Evolutionary conservation across 805 yeast species (phyloP), one percentile per base, ranked within the genome.

Genomic region (Wickerhamomyces pijperi): DNA sequence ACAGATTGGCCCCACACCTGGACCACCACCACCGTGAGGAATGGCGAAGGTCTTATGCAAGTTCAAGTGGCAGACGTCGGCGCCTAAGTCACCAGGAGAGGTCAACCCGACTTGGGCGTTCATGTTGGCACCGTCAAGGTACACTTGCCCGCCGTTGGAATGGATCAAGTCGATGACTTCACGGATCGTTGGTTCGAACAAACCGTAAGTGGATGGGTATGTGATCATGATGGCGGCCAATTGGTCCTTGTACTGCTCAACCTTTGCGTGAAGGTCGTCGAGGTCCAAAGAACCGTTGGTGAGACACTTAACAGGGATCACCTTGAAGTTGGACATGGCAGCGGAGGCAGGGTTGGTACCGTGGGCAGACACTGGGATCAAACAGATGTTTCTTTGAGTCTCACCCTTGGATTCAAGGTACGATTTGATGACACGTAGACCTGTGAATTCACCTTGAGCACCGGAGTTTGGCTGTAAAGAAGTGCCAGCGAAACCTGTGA

Each of bases 21-120:
- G 98, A 34, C 98, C 98, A 58, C 98, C 98, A 57, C 98, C 98
- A 55, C 98, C 98, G 55, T 92, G 98, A 40, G 96, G 94, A 55
- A 92, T 86, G 35, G 97, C 87, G 68, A 92, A 92, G 1, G 98
- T 92, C 66, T 92, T 92, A 69, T 92, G 98, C 57, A 92, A 70
- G 60, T 92, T 92, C 66, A 92, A 72, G 55, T 92, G 98, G 61
- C 98, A 92, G 33, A 92, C 97, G 64, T 92, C 98, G 12, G 97
- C 97, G 39, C 97, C 97, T 50, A 92, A 67, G 56, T 87, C 97
- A 42, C 97, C 98, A 9, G 98, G 97, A 6, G 95, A 83, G 0
- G 97, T 90, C 43, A 92, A 70, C 13, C 98, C 98, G 36, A 92
- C 95, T 65, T 92, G 98, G 0, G 98, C 98, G 59, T 92, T 92